Evolutionary conservation across 2,329 filamentous ascomycete genomes (phyloP).

Genomic region (Clathrospora elynae): DNA sequence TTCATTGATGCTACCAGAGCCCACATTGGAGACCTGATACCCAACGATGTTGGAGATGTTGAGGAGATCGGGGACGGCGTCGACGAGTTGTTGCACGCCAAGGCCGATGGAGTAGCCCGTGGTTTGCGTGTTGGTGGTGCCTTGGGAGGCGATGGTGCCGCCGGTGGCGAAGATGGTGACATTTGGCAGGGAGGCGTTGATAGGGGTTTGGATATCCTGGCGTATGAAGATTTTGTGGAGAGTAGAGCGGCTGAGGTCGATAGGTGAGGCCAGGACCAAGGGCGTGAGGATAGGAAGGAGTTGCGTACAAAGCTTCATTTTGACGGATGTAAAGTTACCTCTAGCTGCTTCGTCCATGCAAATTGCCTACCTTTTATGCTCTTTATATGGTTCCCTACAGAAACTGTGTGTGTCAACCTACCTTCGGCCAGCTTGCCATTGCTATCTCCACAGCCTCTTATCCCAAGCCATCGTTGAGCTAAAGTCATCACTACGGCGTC

Average conservation of each 20-base stretch:
- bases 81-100: conserved; percentile 58
- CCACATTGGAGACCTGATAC: conserved; percentile 50
- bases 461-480: conserved; percentile 9
- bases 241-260: conserved; percentile 21
- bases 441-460: conserved; percentile 16
- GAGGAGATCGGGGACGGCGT: conserved; percentile 60
- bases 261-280: conserved; percentile 28
- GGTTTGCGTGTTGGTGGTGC: conserved; percentile 56
- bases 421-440: conserved; percentile 3
- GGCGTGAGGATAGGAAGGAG: conserved; percentile 28
- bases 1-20: conserved; percentile 51
- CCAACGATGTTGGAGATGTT: conserved; percentile 62
- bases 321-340: conserved; percentile 1
- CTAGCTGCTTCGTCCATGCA: not conserved
- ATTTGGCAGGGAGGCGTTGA: conserved; percentile 58
- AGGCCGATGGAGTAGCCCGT: conserved; percentile 61
- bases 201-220: conserved; percentile 39
- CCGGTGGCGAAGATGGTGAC: conserved; percentile 64
- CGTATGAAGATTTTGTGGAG: conserved; percentile 33
- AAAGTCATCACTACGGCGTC: conserved; percentile 4
- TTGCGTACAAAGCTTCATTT: conserved; percentile 30
- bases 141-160: conserved; percentile 64
- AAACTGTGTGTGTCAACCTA: conserved; percentile 2
- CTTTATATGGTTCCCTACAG: not conserved
- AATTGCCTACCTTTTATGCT: conserved; percentile 9